These are phyloP conservation scores for Rhipidocladum racemiflorum DNA, from an alignment of 176 grass and related monocot genomes.

Conservation along the genomic window DNA sequence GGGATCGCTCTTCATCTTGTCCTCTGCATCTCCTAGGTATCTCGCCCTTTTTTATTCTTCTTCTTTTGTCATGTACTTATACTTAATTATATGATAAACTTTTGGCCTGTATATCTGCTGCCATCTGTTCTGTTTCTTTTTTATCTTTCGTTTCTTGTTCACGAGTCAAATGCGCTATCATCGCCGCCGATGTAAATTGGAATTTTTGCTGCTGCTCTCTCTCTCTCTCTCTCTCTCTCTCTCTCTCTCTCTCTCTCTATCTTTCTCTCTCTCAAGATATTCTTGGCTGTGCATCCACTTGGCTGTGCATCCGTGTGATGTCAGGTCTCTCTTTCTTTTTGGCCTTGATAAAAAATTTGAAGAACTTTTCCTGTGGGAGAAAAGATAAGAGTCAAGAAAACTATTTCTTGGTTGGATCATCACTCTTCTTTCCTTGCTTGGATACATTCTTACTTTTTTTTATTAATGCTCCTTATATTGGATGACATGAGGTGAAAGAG, in stretches of 20 bases:
- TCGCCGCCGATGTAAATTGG: neutral
- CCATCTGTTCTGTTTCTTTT: neutral
- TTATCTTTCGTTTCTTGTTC: neutral
- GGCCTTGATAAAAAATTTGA: neutral
- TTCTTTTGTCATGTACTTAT: neutral
- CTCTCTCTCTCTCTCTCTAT: too few species aligned
- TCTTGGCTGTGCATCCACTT: too few species aligned
- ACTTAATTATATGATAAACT: too few species aligned
- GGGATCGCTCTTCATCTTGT: neutral
- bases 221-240: too few species aligned
- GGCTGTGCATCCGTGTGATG: neutral
- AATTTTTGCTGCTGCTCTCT: too few species aligned
- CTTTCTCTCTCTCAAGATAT: too few species aligned
- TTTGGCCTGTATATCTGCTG: neutral
- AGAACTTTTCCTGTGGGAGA: neutral
- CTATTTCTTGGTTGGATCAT: neutral
- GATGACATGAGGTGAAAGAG: neutral
- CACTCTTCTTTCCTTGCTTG: neutral
- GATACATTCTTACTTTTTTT: neutral
- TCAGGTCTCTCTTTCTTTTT: neutral
- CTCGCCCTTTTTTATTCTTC: neutral
- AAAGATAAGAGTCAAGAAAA: neutral
- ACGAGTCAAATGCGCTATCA: neutral
- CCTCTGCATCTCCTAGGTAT: neutral
- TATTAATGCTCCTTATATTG: neutral